A percentile compares a stretch with the other conserved stretches of the same genome.
Evolutionary conservation across 345 rosid genomes (phyloP).

Genomic region (Camelina neglecta): DNA sequence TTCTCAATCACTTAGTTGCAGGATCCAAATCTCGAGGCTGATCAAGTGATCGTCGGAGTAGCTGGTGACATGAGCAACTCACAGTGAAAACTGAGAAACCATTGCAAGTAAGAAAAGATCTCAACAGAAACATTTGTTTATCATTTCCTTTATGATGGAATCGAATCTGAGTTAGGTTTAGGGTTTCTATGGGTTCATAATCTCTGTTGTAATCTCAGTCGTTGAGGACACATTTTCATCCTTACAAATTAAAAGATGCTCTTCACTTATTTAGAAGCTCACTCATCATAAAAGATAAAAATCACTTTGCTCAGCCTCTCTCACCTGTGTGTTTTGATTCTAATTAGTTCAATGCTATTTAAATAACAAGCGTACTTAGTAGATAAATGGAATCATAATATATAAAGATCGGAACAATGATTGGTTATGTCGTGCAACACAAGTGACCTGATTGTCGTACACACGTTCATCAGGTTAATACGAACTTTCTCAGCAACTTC

Average conservation of each 20-base stretch:
- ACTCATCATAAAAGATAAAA: background rate
- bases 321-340: background rate
- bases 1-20: slow-evolving; percentile 34
- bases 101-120: slow-evolving; percentile 20
- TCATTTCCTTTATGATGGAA: slow-evolving; percentile 5
- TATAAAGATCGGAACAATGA: slow-evolving; percentile 17
- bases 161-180: slow-evolving; percentile 16
- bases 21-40: slow-evolving; percentile 51
- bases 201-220: slow-evolving; percentile 17
- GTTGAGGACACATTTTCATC: background rate
- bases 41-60: slow-evolving; percentile 39
- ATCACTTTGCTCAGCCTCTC: background rate
- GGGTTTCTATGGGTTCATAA: slow-evolving; percentile 9
- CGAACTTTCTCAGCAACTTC: slow-evolving; percentile 37
- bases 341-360: background rate
- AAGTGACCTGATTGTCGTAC: slow-evolving; percentile 37
- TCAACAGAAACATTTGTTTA: background rate
- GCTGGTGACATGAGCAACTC: slow-evolving; percentile 46
- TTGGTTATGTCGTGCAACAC: slow-evolving; percentile 42
- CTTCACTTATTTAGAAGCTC: slow-evolving; percentile 20
- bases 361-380: slow-evolving; percentile 26
- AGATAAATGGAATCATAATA: slow-evolving; percentile 10
- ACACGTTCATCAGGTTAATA: slow-evolving; percentile 38
- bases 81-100: slow-evolving; percentile 38
- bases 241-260: background rate